Base-by-base conservation (phyloP, 495 filamentous ascomycete genomes). In the Penicillium bialowiezense region DNA sequence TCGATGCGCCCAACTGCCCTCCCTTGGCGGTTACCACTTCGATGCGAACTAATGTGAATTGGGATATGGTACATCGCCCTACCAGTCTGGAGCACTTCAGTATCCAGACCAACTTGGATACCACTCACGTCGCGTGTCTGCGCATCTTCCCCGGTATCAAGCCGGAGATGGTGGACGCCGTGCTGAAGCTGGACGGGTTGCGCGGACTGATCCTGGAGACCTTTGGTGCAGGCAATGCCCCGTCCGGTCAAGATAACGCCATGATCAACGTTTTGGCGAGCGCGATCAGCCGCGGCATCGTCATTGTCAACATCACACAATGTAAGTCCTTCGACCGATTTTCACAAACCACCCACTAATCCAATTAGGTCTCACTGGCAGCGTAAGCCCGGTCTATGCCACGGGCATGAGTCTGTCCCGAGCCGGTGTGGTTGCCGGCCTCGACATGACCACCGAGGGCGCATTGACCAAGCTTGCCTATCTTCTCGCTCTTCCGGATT, bases 131-230 rank as follows among this genome's bases (percentile, higher is more conserved):
- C 21, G 91, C 91, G 3, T 95, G 90, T 63, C 74, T 98, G 50
- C 84, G 92, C 14, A 90, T 98, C 55, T 98, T 97, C 65, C 93
- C 93, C 0, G 93, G 93, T 17, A 96, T 98, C 70, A 86, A 88
- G 65, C 90, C 93, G 3, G 86, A 92, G 55, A 95, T 98, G 90
- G 81, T 98, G 12, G 89, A 95, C 62, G 87, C 86, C 5, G 90
- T 98, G 15, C 73, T 97, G 45, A 75, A 78, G 24, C 67, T 93
- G n/a, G 81, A 89, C 4, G 83, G 84, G 9, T 73, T 98, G 9
- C 81, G 86, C 41, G 93, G 93, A 0, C 69, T 98, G 34, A 84
- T 98, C 15, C 74, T 98, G 20, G 91, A 97, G 74, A 97, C 93
- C 0, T 98, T 97, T 67, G 93, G 93, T 24, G 88, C 91, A 52